phyloP scores from a whole-genome alignment of 108 stramenopile genomes.

The Pseudonitzschia multiseries region DNA sequence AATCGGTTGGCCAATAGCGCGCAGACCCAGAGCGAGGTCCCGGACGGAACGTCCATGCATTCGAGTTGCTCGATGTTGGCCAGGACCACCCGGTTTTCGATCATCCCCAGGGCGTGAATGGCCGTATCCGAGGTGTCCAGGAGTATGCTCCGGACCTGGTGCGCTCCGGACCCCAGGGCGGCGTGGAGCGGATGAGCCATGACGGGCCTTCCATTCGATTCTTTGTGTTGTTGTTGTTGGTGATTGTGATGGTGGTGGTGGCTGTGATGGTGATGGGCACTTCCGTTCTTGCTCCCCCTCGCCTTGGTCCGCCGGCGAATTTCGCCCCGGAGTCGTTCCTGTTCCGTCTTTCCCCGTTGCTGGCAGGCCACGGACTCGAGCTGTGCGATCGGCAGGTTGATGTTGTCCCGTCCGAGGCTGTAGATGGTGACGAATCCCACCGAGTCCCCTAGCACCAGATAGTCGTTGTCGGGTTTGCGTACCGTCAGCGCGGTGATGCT shows the following conservation, averaged over 20 bases:
- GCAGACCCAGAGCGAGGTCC: slow-evolving; percentile 36
- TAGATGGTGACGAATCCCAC: slow-evolving; percentile 53
- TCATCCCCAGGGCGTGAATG: slow-evolving; percentile 39
- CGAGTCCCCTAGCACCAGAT: slow-evolving; percentile 49
- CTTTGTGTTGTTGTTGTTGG: neutral
- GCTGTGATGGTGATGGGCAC: no score
- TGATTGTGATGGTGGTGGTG: neutral
- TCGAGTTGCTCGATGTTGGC: slow-evolving; percentile 35
- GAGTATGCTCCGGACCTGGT: neutral
- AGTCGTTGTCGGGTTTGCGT: slow-evolving; percentile 31
- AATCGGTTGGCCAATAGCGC: slow-evolving; percentile 29
- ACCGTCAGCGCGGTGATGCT: slow-evolving; percentile 34
- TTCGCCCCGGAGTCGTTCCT: slow-evolving; percentile 28
- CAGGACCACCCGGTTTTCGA: slow-evolving; percentile 32
- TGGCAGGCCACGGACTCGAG: slow-evolving; percentile 42
- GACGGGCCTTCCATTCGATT: neutral
- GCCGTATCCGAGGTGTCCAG: slow-evolving; percentile 32
- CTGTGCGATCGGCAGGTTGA: slow-evolving; percentile 29
- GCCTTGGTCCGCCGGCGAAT: neutral
- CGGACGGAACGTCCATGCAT: slow-evolving; percentile 41
- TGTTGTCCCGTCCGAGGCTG: slow-evolving; percentile 14
- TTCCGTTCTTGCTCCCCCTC: neutral
- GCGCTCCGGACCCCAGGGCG: neutral
- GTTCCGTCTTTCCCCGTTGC: slow-evolving; percentile 23
- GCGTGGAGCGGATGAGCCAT: neutral